Evolutionary conservation across 2,329 filamentous ascomycete species (phyloP).

Genomic region (Fusarium tuaranense): DNA sequence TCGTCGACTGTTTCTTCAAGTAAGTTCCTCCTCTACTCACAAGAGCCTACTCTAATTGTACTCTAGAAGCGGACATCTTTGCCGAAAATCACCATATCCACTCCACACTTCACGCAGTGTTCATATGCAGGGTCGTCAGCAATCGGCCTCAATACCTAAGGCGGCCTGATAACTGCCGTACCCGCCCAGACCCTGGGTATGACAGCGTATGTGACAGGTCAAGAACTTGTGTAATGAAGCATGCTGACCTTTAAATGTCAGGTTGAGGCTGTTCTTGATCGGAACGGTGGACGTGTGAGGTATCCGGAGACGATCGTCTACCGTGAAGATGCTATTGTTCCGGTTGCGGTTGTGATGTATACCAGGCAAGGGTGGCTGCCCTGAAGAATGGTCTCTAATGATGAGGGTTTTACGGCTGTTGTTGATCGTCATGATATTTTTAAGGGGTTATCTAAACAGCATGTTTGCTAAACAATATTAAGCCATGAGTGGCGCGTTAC

Average conservation of each 20-base stretch:
- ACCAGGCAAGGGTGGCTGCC: background rate
- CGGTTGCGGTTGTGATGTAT: constrained; percentile 9
- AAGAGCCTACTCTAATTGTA: background rate
- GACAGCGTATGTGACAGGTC: background rate
- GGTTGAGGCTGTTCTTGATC: background rate
- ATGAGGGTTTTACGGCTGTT: background rate
- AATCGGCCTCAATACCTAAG: background rate
- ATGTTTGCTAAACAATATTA: no score
- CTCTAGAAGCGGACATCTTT: constrained; percentile 16
- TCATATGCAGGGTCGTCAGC: background rate
- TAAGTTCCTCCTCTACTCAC: background rate
- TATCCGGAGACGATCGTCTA: constrained; percentile 19
- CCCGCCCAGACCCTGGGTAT: background rate
- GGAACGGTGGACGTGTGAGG: background rate
- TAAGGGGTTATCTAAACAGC: no score
- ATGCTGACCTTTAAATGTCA: background rate
- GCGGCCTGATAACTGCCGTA: background rate
- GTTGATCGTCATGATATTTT: rapidly evolving
- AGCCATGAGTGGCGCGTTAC: no score
- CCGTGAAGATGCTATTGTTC: constrained; percentile 20
- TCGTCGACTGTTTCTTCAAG: constrained; percentile 1
- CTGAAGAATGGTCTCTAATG: background rate
- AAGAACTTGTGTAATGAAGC: background rate
- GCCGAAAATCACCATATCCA: background rate
- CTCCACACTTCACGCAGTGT: background rate